Percentiles rank a stretch among this genome's conserved stretches.
Evolutionary conservation across 495 filamentous ascomycete genomes (phyloP).

Genomic region (Hypoxylon perforatum): DNA sequence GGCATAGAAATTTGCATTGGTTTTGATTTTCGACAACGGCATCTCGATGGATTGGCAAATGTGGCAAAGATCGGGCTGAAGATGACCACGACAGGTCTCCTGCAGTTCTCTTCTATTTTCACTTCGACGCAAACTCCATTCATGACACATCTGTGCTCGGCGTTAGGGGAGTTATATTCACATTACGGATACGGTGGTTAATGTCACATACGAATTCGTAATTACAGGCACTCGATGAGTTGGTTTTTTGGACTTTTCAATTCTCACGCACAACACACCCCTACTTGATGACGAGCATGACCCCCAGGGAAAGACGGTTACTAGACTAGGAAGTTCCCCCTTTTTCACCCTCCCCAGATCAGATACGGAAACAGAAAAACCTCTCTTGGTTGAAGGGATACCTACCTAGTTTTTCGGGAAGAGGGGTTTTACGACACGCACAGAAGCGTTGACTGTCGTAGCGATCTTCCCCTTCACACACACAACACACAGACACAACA

Average conservation of each 20-base stretch:
- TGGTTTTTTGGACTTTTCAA: neutral
- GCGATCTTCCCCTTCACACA: no score
- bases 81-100: constrained; percentile 5
- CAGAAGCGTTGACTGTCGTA: no score
- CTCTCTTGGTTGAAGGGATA: no score
- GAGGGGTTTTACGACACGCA: no score
- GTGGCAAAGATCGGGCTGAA: constrained; percentile 25
- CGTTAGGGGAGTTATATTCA: constrained; percentile 26
- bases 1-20: constrained; percentile 39
- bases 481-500: no score
- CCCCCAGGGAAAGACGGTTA: neutral
- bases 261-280: neutral
- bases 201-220: constrained; percentile 37
- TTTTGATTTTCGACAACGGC: constrained; percentile 28
- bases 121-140: constrained; percentile 22
- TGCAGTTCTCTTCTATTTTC: constrained; percentile 6
- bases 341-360: neutral
- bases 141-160: constrained; percentile 28
- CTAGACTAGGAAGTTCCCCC: neutral
- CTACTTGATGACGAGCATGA: neutral
- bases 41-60: constrained; percentile 35
- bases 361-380: no score
- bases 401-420: no score
- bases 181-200: constrained; percentile 18
- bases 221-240: constrained; percentile 6